phyloP scores from a whole-genome alignment of 1,139 yeast species.

The Scheffersomyces insectosa region DNA sequence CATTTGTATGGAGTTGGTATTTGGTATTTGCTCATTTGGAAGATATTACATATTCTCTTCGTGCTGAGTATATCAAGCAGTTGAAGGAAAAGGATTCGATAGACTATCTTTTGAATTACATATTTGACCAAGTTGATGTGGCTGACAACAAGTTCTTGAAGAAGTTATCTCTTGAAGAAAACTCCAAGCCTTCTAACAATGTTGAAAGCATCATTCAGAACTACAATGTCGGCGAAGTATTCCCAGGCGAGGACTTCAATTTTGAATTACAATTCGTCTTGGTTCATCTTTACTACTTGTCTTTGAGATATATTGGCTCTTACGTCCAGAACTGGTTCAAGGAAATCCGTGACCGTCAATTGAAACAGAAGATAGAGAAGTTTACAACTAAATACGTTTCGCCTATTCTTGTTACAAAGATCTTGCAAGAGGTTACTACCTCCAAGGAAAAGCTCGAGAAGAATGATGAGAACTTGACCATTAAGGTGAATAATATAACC shows the following conservation, averaged over 20 bases:
- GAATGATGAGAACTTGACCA: constrained; percentile 57
- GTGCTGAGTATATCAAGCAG: constrained; percentile 61
- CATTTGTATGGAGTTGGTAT: constrained; percentile 71
- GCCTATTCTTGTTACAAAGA: constrained; percentile 59
- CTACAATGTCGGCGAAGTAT: constrained; percentile 20
- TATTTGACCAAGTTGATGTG: constrained; percentile 51
- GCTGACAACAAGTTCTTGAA: constrained; percentile 34
- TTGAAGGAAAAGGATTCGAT: constrained; percentile 50
- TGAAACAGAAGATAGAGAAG: constrained; percentile 57
- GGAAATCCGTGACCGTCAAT: constrained; percentile 57
- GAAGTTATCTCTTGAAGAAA: constrained; percentile 19
- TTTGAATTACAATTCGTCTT: constrained; percentile 39
- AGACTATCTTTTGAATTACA: constrained; percentile 46
- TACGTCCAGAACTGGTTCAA: constrained; percentile 72
- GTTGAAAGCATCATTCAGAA: constrained; percentile 17
- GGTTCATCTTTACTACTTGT: constrained; percentile 56
- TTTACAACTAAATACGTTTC: constrained; percentile 65
- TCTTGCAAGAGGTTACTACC: constrained; percentile 54
- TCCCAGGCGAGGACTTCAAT: constrained; percentile 17
- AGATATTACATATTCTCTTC: constrained; percentile 63
- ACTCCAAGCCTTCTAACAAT: constrained; percentile 4
- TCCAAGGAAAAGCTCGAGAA: constrained; percentile 37
- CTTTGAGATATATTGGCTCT: constrained; percentile 65
- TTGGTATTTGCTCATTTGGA: constrained; percentile 63
- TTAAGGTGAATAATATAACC: constrained; percentile 61